Percentiles rank a stretch among this genome's conserved stretches.
Evolutionary conservation across 768 basidiomycete genomes (phyloP).

Genomic region (Suillus tomentosus): DNA sequence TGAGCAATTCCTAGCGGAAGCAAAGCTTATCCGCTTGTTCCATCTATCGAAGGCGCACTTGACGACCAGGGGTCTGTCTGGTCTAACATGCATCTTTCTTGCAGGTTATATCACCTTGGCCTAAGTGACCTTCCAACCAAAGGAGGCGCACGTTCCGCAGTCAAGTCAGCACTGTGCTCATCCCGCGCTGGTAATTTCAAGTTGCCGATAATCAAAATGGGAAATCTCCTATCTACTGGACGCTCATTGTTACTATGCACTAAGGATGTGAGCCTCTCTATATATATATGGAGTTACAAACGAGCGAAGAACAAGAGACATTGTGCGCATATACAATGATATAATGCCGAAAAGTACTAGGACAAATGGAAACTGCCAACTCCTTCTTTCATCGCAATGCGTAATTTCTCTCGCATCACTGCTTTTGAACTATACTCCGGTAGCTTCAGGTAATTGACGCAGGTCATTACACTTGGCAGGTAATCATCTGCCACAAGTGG

Average conservation of each 20-base stretch:
- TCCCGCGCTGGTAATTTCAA: background rate
- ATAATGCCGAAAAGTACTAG: conserved; percentile 39
- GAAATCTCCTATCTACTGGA: background rate
- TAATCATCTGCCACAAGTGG: conserved; percentile 92
- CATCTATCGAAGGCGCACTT: conserved; percentile 80
- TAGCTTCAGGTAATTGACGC: conserved; percentile 94
- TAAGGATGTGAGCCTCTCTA: conserved; percentile 12
- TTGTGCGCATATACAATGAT: conserved; percentile 26
- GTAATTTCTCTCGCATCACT: conserved; percentile 82
- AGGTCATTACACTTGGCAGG: conserved; percentile 98
- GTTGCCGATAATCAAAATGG: background rate
- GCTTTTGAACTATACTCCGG: conserved; percentile 92
- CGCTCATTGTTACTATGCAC: background rate
- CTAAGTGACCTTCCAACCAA: conserved; percentile 5
- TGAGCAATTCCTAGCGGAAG: conserved; percentile 76
- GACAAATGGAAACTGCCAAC: conserved; percentile 98
- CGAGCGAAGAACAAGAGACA: conserved; percentile 5
- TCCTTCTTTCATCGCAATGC: conserved; percentile 88
- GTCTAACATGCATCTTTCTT: conserved; percentile 44
- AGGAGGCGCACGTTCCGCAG: conserved; percentile 29
- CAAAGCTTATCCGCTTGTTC: conserved; percentile 78
- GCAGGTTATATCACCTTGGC: background rate
- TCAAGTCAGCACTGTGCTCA: background rate
- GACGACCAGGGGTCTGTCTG: conserved; percentile 78
- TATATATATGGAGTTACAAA: conserved; percentile 11